These are phyloP conservation scores for Nicotiana paniculata DNA, from an alignment of 257 asterid genomes.

Conservation along the genomic window DNA sequence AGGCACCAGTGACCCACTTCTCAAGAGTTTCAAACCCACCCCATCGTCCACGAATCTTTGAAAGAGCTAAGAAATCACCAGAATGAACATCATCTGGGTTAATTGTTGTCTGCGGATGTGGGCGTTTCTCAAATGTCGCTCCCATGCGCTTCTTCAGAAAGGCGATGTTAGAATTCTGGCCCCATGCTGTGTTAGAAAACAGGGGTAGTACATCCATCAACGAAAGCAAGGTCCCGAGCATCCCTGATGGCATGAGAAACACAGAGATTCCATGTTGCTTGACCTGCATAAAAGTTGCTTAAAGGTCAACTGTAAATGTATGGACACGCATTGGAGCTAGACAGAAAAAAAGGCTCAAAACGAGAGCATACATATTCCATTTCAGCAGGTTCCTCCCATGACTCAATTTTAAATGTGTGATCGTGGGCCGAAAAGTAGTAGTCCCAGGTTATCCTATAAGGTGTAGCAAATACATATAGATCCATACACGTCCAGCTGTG, in stretches of 20 bases:
- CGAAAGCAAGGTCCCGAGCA: constrained; percentile 95
- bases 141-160: constrained; percentile 94
- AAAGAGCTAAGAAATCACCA: constrained; percentile 93
- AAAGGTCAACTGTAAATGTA: neutral
- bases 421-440: constrained; percentile 82
- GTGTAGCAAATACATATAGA: constrained; percentile 96
- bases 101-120: constrained; percentile 61
- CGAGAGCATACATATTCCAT: constrained; percentile 63
- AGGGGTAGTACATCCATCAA: constrained; percentile 91
- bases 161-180: constrained; percentile 88
- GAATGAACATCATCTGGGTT: constrained; percentile 83
- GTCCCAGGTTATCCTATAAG: constrained; percentile 96
- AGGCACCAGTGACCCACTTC: constrained; percentile 99
- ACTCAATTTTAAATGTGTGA: constrained; percentile 66
- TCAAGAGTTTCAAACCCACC: constrained; percentile 99
- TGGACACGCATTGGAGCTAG: neutral
- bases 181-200: constrained; percentile 95
- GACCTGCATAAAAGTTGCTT: constrained; percentile 51
- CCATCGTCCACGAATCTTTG: constrained; percentile 99
- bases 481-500: constrained; percentile 99
- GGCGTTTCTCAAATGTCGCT: constrained; percentile 76
- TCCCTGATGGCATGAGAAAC: constrained; percentile 99
- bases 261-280: constrained; percentile 93
- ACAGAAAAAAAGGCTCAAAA: neutral
- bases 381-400: constrained; percentile 98